Percentiles rank a stretch among this genome's conserved stretches.
These are phyloP conservation scores for Sarcodon aspratus DNA, from an alignment of 768 basidiomycete genomes.

Conservation along the genomic window DNA sequence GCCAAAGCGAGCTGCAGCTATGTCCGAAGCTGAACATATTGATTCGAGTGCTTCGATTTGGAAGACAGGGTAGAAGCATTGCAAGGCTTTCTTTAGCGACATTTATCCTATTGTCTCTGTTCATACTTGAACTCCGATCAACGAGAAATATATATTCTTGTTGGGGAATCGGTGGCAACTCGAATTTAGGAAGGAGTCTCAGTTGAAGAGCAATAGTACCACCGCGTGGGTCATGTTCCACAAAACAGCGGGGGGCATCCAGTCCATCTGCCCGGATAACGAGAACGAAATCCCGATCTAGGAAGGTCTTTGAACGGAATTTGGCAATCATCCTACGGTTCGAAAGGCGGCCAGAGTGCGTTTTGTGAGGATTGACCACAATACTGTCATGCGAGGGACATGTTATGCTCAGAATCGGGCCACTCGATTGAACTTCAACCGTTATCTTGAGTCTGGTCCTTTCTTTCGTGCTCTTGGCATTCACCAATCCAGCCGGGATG, in stretches of 20 bases:
- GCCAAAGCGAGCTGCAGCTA: conserved; percentile 21
- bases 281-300: conserved; percentile 40
- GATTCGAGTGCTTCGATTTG: conserved; percentile 29
- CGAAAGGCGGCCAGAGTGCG: conserved; percentile 22
- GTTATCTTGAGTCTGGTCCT: conserved; percentile 23
- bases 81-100: conserved; percentile 35
- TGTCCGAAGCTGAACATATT: conserved; percentile 47
- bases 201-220: conserved; percentile 38
- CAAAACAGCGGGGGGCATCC: conserved; percentile 46
- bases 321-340: conserved; percentile 27
- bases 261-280: conserved; percentile 35
- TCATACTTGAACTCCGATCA: conserved; percentile 50
- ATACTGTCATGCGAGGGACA: conserved; percentile 36
- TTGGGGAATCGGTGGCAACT: conserved; percentile 24
- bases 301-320: conserved; percentile 28
- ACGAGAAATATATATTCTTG: conserved; percentile 56
- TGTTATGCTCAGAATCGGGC: conserved; percentile 24
- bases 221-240: conserved; percentile 23
- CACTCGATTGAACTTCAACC: conserved; percentile 38
- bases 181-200: conserved; percentile 41
- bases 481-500: conserved; percentile 25
- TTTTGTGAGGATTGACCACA: conserved; percentile 20
- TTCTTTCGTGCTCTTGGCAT: conserved; percentile 20
- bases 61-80: conserved; percentile 39
- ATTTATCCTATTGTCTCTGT: conserved; percentile 20